Percentiles rank a stretch among this genome's conserved stretches.
phyloP scores from a whole-genome alignment of 371 early-diverging fungal genomes.

The Circinella minor region DNA sequence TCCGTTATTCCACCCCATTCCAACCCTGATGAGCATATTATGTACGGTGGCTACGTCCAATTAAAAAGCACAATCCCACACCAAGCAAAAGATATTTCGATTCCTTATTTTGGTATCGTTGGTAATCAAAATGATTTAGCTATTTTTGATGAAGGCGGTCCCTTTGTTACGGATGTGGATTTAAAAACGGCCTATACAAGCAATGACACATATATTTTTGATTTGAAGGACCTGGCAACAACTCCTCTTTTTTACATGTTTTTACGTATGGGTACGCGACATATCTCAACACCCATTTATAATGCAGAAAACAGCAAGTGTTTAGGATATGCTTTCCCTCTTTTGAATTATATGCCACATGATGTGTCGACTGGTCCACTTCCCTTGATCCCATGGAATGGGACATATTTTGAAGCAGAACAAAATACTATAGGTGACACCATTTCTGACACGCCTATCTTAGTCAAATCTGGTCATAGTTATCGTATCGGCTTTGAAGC shows the following conservation, averaged over 20 bases:
- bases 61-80: slow-evolving; percentile 13
- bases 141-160: slow-evolving; percentile 34
- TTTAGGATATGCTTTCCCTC: neutral
- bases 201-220: slow-evolving; percentile 11
- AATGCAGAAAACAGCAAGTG: neutral
- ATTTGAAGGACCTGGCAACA: neutral
- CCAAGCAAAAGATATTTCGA: slow-evolving; percentile 7
- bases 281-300: neutral
- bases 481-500: slow-evolving; percentile 26
- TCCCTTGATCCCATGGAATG: neutral
- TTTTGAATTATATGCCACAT: neutral
- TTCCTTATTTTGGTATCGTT: slow-evolving; percentile 64
- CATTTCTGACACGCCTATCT: neutral
- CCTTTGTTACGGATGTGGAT: slow-evolving; percentile 10
- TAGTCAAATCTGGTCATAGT: neutral
- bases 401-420: neutral
- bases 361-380: neutral
- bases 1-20: slow-evolving; percentile 3
- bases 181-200: neutral
- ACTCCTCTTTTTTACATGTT: neutral
- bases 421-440: neutral
- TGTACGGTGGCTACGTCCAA: slow-evolving; percentile 49
- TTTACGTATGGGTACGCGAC: neutral
- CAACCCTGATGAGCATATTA: slow-evolving; percentile 17
- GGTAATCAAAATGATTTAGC: slow-evolving; percentile 54